phyloP scores from a whole-genome alignment of 2,329 filamentous ascomycete genomes.

The Zymoseptoria ardabiliae region DNA sequence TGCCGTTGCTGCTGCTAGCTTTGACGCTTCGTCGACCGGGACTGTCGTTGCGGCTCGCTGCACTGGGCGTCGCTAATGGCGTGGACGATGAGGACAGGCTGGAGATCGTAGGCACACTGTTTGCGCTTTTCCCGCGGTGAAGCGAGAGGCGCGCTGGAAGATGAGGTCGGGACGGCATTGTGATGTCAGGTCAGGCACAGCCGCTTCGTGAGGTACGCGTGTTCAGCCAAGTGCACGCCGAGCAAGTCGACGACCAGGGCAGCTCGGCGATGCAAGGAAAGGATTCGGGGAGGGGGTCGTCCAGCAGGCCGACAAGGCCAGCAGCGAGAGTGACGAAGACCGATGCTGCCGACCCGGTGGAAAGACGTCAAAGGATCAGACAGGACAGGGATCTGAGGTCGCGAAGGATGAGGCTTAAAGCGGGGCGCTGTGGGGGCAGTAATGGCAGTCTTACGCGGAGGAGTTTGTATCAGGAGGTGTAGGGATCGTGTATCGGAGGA shows the following conservation, averaged over 20 bases:
- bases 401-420: not conserved
- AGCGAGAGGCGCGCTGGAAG: slow-evolving; percentile 28
- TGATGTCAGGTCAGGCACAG: not conserved
- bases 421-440: too few relatives aligned
- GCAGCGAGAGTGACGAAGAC: not conserved
- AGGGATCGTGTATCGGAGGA: not conserved
- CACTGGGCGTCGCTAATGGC: slow-evolving; percentile 16
- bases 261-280: not conserved
- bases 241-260: not conserved
- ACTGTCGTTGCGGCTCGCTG: slow-evolving; percentile 15
- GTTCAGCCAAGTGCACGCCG: not conserved
- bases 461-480: not conserved
- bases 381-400: not conserved
- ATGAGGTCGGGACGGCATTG: slow-evolving; percentile 25
- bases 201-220: not conserved
- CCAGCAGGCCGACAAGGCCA: not conserved
- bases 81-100: slow-evolving; percentile 4
- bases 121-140: slow-evolving; percentile 23
- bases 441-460: not conserved
- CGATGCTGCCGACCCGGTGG: not conserved
- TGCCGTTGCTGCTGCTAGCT: slow-evolving; percentile 3
- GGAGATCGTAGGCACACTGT: slow-evolving; percentile 4
- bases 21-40: slow-evolving; percentile 7
- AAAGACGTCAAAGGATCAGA: not conserved
- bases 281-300: not conserved